Percentiles rank a stretch among this genome's conserved stretches.
phyloP scores from a whole-genome alignment of 805 yeast species.

The Brettanomyces bruxellensis region DNA sequence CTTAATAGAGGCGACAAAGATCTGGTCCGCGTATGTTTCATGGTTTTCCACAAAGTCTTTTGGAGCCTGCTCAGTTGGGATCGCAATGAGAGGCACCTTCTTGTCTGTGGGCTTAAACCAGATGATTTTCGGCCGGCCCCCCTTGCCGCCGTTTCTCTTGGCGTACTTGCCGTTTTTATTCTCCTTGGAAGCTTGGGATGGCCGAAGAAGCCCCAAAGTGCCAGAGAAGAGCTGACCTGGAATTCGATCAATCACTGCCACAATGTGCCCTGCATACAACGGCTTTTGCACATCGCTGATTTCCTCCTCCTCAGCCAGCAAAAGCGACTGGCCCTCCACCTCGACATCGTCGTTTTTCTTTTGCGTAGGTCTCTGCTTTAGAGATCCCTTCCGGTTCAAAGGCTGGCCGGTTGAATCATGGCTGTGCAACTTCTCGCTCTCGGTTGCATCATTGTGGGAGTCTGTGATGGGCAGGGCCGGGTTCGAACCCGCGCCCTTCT shows the following conservation, averaged over 20 bases:
- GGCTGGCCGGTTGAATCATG: conserved; percentile 65
- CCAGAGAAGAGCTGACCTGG: conserved; percentile 97
- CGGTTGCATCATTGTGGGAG: background rate
- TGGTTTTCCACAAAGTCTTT: conserved; percentile 90
- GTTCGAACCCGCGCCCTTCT: conserved; percentile 13
- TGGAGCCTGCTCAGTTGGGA: conserved; percentile 98
- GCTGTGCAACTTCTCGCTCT: conserved; percentile 21
- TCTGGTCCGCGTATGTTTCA: conserved; percentile 66
- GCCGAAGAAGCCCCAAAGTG: conserved; percentile 85
- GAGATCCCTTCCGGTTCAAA: conserved; percentile 66
- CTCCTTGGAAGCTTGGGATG: conserved; percentile 86
- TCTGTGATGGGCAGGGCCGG: background rate
- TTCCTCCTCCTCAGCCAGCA: conserved; percentile 91
- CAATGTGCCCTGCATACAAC: conserved; percentile 94
- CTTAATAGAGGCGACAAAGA: conserved; percentile 91
- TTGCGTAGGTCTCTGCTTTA: conserved; percentile 92
- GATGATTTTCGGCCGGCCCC: conserved; percentile 76
- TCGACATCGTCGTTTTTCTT: conserved; percentile 98
- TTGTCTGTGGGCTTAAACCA: conserved; percentile 99
- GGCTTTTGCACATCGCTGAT: conserved; percentile 90
- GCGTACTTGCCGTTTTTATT: conserved; percentile 41
- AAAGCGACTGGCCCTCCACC: conserved; percentile 92
- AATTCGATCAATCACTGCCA: conserved; percentile 93
- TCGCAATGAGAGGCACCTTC: conserved; percentile 94
- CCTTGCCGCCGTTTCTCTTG: conserved; percentile 9